These are phyloP conservation scores for Eleusine indica DNA, from an alignment of 176 grass and related monocot species.

Conservation along the genomic window DNA sequence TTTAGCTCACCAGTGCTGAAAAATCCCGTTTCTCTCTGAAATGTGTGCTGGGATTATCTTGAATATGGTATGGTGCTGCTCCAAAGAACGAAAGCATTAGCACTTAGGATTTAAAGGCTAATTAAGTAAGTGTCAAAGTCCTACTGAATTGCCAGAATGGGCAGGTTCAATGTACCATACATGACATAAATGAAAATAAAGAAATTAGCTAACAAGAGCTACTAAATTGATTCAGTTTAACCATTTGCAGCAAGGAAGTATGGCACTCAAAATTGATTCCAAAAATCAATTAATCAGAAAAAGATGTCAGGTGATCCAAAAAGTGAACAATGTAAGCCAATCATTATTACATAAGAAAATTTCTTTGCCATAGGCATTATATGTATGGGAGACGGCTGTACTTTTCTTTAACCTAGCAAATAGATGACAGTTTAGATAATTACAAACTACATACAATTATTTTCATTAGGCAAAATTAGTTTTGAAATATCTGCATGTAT, in stretches of 20 bases:
- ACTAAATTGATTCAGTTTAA: background rate
- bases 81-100: slow-evolving; percentile 30
- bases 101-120: background rate
- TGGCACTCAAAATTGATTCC: background rate
- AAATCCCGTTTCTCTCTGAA: slow-evolving; percentile 34
- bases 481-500: background rate
- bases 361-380: background rate
- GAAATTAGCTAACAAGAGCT: background rate
- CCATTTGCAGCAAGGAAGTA: background rate
- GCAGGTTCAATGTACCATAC: background rate
- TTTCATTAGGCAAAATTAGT: background rate
- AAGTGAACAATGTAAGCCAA: background rate
- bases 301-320: background rate
- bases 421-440: background rate
- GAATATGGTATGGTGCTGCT: slow-evolving; percentile 11
- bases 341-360: background rate
- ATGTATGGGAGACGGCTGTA: slow-evolving; percentile 21
- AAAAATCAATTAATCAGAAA: slow-evolving; percentile 8
- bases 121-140: background rate
- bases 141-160: slow-evolving; percentile 16
- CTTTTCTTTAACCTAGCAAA: slow-evolving; percentile 40
- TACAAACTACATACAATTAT: background rate
- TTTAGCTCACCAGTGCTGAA: slow-evolving; percentile 35
- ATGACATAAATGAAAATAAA: background rate
- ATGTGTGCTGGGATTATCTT: slow-evolving; percentile 27